Conservation (phyloP, 2,329 filamentous ascomycete species). For the Aspergillus niger region DNA sequence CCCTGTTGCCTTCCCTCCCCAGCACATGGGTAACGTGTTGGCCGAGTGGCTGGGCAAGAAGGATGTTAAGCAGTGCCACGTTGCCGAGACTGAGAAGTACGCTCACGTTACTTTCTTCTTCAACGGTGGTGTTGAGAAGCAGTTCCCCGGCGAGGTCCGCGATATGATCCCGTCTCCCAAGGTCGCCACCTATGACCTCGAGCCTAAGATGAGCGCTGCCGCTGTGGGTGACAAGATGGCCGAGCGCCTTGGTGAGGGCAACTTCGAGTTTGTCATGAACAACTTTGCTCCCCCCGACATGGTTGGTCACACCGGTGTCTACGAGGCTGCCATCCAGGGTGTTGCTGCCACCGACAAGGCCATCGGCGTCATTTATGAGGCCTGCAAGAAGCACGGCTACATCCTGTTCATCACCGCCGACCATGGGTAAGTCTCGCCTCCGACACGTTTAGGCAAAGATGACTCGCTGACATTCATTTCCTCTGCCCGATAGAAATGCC, state of each 20-base stretch:
- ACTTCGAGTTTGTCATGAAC: constrained; percentile 98
- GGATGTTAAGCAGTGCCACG: constrained; percentile 86
- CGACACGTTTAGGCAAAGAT: not conserved
- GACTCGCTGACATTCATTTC: constrained; percentile 26
- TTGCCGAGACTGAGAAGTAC: constrained; percentile 99
- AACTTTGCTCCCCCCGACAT: constrained; percentile 99
- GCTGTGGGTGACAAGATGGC: constrained; percentile 85
- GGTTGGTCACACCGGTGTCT: constrained; percentile 98
- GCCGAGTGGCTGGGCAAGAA: constrained; percentile 95
- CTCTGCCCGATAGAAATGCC: constrained; percentile 63
- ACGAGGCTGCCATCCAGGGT: constrained; percentile 87
- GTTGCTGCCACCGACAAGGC: constrained; percentile 87
- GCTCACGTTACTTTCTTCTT: constrained; percentile 99
- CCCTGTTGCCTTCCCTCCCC: constrained; percentile 86
- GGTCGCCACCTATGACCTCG: constrained; percentile 92
- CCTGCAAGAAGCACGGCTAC: constrained; percentile 91
- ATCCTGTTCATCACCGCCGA: constrained; percentile 94
- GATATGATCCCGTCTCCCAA: constrained; percentile 94
- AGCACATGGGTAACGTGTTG: constrained; percentile 96
- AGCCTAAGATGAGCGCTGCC: constrained; percentile 94
- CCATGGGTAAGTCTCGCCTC: constrained; percentile 66
- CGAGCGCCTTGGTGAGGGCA: constrained; percentile 80
- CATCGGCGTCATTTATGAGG: constrained; percentile 88
- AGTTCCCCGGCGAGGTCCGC: constrained; percentile 85
- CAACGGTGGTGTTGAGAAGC: constrained; percentile 97